Evolutionary conservation across 164 flowering plant genomes (phyloP).

Genomic region (Stephania yunnanensis): DNA sequence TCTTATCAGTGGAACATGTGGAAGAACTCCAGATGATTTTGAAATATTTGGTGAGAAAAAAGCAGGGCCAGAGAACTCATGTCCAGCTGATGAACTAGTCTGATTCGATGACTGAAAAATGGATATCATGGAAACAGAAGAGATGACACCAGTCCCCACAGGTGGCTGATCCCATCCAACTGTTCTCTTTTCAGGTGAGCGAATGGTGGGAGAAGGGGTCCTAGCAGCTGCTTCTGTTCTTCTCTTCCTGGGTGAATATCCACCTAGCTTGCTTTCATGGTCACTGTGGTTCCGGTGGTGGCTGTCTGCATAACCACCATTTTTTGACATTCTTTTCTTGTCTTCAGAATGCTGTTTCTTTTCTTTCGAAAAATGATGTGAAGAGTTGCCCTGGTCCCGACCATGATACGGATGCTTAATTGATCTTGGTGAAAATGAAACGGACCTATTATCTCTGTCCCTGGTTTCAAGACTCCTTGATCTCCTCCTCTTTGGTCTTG

Average conservation of each 20-base stretch:
- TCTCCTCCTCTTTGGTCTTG: slow-evolving; percentile 52
- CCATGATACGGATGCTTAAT: slow-evolving; percentile 34
- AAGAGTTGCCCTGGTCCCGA: slow-evolving; percentile 36
- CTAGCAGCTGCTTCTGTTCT: slow-evolving; percentile 58
- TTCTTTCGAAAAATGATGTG: slow-evolving; percentile 34
- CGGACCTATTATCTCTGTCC: slow-evolving; percentile 47
- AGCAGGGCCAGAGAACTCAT: slow-evolving; percentile 23
- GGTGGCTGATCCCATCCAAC: slow-evolving; percentile 83
- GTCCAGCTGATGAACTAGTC: slow-evolving; percentile 18
- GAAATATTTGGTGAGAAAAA: slow-evolving; percentile 23
- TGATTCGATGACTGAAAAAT: slow-evolving; percentile 23
- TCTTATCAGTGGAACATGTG: slow-evolving; percentile 16
- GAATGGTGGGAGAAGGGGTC: slow-evolving; percentile 69
- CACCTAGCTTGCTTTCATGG: slow-evolving; percentile 75
- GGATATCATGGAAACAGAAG: slow-evolving; percentile 27
- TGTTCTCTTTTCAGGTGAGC: slow-evolving; percentile 62
- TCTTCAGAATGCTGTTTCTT: slow-evolving; percentile 49
- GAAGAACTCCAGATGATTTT: slow-evolving; percentile 24
- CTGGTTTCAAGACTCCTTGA: slow-evolving; percentile 64
- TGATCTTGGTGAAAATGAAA: slow-evolving; percentile 48
- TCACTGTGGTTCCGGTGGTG: slow-evolving; percentile 44
- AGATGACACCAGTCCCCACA: slow-evolving; percentile 18
- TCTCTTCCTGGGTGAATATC: slow-evolving; percentile 97
- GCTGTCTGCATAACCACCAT: slow-evolving; percentile 40
- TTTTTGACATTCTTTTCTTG: slow-evolving; percentile 34